A percentile compares a stretch with the other conserved stretches of the same genome.
Evolutionary conservation across 495 filamentous ascomycete genomes (phyloP).

Genomic region (Pyrenopolyporus hunteri): DNA sequence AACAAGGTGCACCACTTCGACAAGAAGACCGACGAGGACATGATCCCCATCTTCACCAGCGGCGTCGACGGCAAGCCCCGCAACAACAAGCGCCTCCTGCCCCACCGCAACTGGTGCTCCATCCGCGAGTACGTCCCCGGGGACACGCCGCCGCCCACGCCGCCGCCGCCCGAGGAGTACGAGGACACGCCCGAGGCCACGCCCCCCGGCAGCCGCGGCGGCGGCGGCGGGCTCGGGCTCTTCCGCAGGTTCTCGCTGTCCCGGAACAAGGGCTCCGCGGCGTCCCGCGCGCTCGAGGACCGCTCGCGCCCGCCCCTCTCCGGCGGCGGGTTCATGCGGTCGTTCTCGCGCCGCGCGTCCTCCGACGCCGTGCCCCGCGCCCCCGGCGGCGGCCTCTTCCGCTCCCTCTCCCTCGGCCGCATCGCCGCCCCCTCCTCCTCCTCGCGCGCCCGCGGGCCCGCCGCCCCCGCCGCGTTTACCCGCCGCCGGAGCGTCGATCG

Average conservation of each 20-base stretch:
- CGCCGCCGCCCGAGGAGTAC: conserved; percentile 51
- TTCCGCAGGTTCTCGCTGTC: conserved; percentile 50
- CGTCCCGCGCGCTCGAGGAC: conserved; percentile 27
- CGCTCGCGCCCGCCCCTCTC: conserved; percentile 45
- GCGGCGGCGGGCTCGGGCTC: no score
- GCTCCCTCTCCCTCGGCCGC: conserved; percentile 69
- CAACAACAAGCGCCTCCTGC: conserved; percentile 90
- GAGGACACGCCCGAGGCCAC: conserved; percentile 44
- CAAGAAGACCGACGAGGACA: conserved; percentile 85
- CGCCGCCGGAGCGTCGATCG: conserved; percentile 54
- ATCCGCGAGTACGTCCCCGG: conserved; percentile 83
- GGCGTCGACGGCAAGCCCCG: conserved; percentile 87
- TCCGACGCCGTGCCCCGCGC: conserved; percentile 40
- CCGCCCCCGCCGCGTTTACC: conserved; percentile 39
- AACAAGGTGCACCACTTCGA: conserved; percentile 93
- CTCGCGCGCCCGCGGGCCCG: conserved; percentile 55
- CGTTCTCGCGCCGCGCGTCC: conserved; percentile 47
- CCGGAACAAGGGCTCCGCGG: conserved; percentile 26
- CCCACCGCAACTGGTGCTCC: conserved; percentile 91
- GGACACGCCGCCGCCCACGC: conserved; percentile 71
- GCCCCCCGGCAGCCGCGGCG: conserved; percentile 36
- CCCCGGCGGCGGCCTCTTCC: conserved; percentile 55
- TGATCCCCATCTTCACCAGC: conserved; percentile 88
- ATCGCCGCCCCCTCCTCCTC: conserved; percentile 57
- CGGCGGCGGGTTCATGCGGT: conserved; percentile 41